Percentiles rank a stretch among this genome's conserved stretches.
These are phyloP conservation scores for Kalaharituber pfeilii DNA, from an alignment of 2,329 filamentous ascomycete genomes.

Conservation along the genomic window DNA sequence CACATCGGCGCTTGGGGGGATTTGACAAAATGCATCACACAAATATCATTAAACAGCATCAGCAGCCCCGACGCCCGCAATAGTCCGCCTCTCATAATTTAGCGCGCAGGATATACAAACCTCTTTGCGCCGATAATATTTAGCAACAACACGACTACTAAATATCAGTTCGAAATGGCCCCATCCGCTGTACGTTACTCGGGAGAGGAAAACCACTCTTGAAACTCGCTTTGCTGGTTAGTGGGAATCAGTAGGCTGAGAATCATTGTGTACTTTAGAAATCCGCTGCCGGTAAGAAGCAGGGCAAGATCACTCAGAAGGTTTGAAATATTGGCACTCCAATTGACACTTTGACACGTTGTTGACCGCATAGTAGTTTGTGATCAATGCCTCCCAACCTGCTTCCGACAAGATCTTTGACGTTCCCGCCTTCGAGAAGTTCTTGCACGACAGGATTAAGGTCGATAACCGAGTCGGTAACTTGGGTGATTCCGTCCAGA, in stretches of 20 bases:
- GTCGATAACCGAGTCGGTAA: conserved; percentile 96
- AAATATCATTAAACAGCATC: conserved; percentile 4
- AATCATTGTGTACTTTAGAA: conserved; percentile 40
- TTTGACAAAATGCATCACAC: neutral
- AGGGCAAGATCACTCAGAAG: conserved; percentile 68
- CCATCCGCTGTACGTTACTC: conserved; percentile 66
- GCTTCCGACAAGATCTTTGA: conserved; percentile 99
- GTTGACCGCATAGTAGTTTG: conserved; percentile 47
- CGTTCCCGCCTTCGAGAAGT: conserved; percentile 96
- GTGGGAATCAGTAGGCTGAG: conserved; percentile 94
- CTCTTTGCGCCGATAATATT: conserved; percentile 50
- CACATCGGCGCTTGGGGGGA: neutral
- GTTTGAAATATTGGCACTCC: too few species aligned
- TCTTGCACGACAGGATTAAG: conserved; percentile 99
- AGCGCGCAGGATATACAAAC: conserved; percentile 71
- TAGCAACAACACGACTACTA: conserved; percentile 22
- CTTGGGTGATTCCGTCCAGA: conserved; percentile 81
- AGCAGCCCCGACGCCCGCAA: conserved; percentile 1
- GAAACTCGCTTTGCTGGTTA: conserved; percentile 33
- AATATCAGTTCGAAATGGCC: conserved; percentile 51
- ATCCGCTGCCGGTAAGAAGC: conserved; percentile 43
- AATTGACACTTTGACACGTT: conserved; percentile 2
- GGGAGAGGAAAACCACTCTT: conserved; percentile 63
- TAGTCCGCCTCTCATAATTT: conserved; percentile 5
- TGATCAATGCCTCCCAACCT: conserved; percentile 98